Conservation (phyloP, 495 filamentous ascomycete species). For the Geoglossum glabrum region DNA sequence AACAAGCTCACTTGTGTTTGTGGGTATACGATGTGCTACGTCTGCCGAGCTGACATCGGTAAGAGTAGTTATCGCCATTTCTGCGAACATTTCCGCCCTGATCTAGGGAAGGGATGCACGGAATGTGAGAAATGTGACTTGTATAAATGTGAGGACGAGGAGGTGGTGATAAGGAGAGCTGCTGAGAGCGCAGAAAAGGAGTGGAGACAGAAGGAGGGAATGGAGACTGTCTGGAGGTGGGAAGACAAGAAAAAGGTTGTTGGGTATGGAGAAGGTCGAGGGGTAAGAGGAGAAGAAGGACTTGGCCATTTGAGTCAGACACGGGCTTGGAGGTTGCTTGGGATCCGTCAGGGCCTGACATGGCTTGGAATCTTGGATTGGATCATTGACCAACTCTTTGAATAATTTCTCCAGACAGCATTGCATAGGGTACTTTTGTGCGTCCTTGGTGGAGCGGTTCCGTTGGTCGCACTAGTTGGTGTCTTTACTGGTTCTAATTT, state of each 20-base stretch:
- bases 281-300: background rate
- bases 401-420: background rate
- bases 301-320: background rate
- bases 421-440: background rate
- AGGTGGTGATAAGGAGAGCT: constrained; percentile 50
- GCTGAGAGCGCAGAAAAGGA: constrained; percentile 60
- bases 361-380: background rate
- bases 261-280: background rate
- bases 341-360: background rate
- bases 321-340: background rate
- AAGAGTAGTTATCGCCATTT: constrained; percentile 71
- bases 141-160: constrained; percentile 73
- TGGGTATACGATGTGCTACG: constrained; percentile 93
- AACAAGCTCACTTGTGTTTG: constrained; percentile 97
- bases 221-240: constrained; percentile 22
- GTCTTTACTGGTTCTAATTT: no score
- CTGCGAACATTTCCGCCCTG: constrained; percentile 83
- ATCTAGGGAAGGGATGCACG: constrained; percentile 43
- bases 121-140: constrained; percentile 81
- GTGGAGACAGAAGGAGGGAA: constrained; percentile 53
- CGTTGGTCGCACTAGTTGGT: no score
- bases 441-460: background rate
- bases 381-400: constrained; percentile 1
- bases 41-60: constrained; percentile 35
- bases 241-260: background rate